Percentiles rank a stretch among this genome's conserved stretches.
Conservation (phyloP, 2,329 filamentous ascomycete genomes). For the Acephala macrosclerotiorum region DNA sequence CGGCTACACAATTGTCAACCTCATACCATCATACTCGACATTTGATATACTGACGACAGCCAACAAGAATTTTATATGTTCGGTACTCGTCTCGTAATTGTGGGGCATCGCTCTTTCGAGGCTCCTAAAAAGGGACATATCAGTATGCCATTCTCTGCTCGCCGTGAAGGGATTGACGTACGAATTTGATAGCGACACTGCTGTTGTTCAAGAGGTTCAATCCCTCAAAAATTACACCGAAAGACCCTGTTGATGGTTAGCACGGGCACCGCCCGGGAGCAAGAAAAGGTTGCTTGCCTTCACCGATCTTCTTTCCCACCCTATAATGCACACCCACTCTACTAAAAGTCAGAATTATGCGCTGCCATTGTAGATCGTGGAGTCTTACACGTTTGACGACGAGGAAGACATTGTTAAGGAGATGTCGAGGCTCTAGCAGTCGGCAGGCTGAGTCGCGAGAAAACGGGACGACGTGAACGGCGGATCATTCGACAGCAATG, state of each 20-base stretch:
- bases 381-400: constrained; percentile 73
- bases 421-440: not conserved
- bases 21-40: constrained; percentile 23
- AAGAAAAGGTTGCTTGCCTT: constrained; percentile 2
- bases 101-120: constrained; percentile 96
- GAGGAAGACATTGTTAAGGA: constrained; percentile 43
- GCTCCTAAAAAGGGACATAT: constrained; percentile 69
- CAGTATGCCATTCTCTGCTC: constrained; percentile 3
- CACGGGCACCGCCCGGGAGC: not conserved
- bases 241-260: constrained; percentile 73
- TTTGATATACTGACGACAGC: constrained; percentile 81
- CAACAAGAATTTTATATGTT: constrained; percentile 99
- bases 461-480: no score
- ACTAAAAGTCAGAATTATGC: not conserved
- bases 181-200: constrained; percentile 99
- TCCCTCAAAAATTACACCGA: constrained; percentile 98
- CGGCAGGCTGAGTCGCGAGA: not conserved
- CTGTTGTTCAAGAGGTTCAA: constrained; percentile 99
- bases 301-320: constrained; percentile 99
- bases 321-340: constrained; percentile 94
- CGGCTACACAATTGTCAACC: constrained; percentile 67
- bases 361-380: not conserved
- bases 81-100: constrained; percentile 98
- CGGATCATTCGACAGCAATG: not conserved
- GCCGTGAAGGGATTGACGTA: constrained; percentile 56